Conservation (phyloP, 768 basidiomycete species). For the Lentinus brumalis region DNA sequence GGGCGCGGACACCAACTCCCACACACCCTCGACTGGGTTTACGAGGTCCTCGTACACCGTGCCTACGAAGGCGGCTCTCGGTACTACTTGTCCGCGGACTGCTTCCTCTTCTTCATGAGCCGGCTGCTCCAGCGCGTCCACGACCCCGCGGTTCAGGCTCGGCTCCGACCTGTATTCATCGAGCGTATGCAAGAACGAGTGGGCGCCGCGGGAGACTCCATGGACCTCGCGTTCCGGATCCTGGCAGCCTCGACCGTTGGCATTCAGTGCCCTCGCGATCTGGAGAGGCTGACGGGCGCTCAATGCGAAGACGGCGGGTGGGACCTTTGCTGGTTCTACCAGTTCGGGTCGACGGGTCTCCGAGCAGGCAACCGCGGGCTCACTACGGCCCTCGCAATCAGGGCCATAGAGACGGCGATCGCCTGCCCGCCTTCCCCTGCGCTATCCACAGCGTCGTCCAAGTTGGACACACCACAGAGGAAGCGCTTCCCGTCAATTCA, state of each 20-base stretch:
- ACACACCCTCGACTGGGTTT: constrained; percentile 49
- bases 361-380: constrained; percentile 57
- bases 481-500: neutral
- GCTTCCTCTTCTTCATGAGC: constrained; percentile 53
- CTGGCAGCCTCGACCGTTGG: constrained; percentile 41
- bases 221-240: constrained; percentile 61
- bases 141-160: constrained; percentile 36
- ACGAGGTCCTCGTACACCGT: constrained; percentile 50
- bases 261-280: constrained; percentile 33
- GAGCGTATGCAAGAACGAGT: constrained; percentile 52
- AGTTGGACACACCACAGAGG: neutral
- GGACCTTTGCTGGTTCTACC: constrained; percentile 58
- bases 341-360: constrained; percentile 49
- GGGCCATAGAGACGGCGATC: constrained; percentile 40
- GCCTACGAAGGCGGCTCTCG: constrained; percentile 57
- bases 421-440: constrained; percentile 10
- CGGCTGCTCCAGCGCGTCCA: constrained; percentile 42
- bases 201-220: constrained; percentile 50
- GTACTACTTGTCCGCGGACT: constrained; percentile 55
- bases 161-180: constrained; percentile 42
- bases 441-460: constrained; percentile 5
- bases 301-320: constrained; percentile 61
- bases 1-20: constrained; percentile 49
- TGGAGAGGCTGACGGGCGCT: constrained; percentile 44
- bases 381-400: constrained; percentile 55